These are phyloP conservation scores for Hericium rajendrae DNA, from an alignment of 768 basidiomycete species.

Conservation along the genomic window DNA sequence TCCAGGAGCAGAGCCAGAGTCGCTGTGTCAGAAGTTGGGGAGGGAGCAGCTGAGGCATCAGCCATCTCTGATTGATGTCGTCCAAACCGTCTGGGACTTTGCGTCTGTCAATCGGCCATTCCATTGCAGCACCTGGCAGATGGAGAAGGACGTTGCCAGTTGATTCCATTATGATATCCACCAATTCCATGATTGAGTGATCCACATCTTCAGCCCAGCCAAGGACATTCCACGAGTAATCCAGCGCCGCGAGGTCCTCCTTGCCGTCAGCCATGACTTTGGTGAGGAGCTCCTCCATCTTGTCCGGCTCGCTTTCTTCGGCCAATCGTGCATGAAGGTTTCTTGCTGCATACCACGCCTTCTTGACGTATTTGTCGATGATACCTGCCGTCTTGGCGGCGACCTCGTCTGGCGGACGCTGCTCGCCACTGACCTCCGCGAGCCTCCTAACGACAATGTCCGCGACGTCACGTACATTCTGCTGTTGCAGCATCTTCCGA, in stretches of 20 bases:
- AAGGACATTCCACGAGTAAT: neutral
- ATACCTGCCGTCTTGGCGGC: neutral
- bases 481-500: neutral
- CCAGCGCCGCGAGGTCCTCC: neutral
- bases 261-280: neutral
- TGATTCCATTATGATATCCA: neutral
- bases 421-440: neutral
- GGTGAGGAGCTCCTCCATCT: conserved; percentile 1
- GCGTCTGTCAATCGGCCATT: conserved; percentile 2
- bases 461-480: neutral
- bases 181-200: neutral
- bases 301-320: conserved; percentile 4
- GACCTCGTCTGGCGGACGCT: neutral
- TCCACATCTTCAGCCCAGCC: conserved; percentile 4
- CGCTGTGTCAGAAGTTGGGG: conserved; percentile 2
- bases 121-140: neutral
- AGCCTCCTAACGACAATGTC: neutral
- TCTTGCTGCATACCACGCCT: neutral
- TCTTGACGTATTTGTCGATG: conserved; percentile 5
- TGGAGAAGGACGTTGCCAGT: neutral
- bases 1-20: conserved; percentile 4
- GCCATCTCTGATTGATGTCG: neutral
- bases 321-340: neutral
- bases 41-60: conserved; percentile 8
- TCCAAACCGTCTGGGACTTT: neutral